A percentile compares a stretch with the other conserved stretches of the same genome.
Conservation (phyloP, 306 rosid species). For the Citrullus mucosospermus region DNA sequence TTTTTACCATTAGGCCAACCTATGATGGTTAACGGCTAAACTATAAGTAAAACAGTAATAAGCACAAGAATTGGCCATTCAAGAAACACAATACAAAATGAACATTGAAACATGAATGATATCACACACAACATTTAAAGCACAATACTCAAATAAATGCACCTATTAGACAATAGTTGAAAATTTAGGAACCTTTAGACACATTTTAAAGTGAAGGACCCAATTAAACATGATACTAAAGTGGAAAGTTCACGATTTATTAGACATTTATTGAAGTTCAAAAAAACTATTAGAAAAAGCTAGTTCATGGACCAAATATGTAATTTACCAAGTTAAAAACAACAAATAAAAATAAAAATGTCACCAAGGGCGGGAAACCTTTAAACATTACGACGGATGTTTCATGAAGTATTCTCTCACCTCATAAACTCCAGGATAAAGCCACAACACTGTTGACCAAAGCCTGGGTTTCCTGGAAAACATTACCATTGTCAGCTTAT, state of each 20-base stretch:
- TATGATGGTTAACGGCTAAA: not conserved
- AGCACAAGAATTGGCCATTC: not conserved
- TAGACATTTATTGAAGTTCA: not conserved
- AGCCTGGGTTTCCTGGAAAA: conserved; percentile 41
- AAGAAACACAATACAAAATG: not conserved
- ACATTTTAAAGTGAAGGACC: not conserved
- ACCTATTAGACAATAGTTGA: not conserved
- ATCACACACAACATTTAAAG: not conserved
- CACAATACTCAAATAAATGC: not conserved
- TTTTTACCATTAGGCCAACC: too few species aligned
- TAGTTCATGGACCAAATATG: not conserved
- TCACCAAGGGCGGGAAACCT: not conserved
- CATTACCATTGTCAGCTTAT: conserved; percentile 16
- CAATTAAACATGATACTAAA: not conserved
- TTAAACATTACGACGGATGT: not conserved
- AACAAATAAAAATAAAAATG: not conserved
- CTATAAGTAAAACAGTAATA: not conserved
- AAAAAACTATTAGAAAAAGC: not conserved
- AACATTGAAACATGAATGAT: not conserved
- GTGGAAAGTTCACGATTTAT: not conserved
- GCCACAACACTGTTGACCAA: conserved; percentile 80
- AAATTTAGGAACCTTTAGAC: not conserved
- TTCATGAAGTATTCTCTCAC: conserved; percentile 32
- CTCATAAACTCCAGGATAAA: conserved; percentile 94
- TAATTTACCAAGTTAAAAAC: not conserved